These are phyloP conservation scores for Penicillium hesseltinei DNA, from an alignment of 2,329 filamentous ascomycete genomes.

Conservation along the genomic window DNA sequence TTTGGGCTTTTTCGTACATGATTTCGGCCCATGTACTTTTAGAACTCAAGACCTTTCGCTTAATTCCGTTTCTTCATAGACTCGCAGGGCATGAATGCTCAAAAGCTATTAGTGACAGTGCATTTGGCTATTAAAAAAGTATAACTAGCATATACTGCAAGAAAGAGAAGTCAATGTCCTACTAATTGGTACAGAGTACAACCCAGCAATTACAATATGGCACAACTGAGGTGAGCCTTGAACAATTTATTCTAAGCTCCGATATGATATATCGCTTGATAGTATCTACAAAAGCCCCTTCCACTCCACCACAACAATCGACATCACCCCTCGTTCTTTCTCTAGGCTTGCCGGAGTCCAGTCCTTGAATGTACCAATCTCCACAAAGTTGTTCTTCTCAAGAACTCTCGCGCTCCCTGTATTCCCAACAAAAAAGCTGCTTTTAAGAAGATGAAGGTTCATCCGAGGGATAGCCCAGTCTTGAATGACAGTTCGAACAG, in stretches of 20 bases:
- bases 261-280: background rate
- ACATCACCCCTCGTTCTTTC: slow-evolving; percentile 21
- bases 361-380: slow-evolving; percentile 19
- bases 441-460: slow-evolving; percentile 25
- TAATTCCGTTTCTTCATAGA: background rate
- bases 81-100: background rate
- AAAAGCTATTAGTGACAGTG: background rate
- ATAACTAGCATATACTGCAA: background rate
- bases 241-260: background rate
- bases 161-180: background rate
- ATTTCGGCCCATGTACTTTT: background rate
- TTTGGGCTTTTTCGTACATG: background rate
- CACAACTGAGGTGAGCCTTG: background rate
- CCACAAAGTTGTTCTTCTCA: slow-evolving; percentile 29
- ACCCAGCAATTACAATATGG: background rate
- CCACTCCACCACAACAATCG: slow-evolving; percentile 20
- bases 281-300: slow-evolving; percentile 1
- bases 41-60: background rate
- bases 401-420: slow-evolving; percentile 27
- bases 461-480: slow-evolving; percentile 31
- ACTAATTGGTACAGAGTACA: no score
- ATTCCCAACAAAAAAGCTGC: slow-evolving; percentile 26
- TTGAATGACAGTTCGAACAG: slow-evolving; percentile 20
- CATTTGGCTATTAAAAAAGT: background rate
- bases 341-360: slow-evolving; percentile 12